phyloP scores from a whole-genome alignment of 495 filamentous ascomycete species.

The Mytilinidion resinicola region DNA sequence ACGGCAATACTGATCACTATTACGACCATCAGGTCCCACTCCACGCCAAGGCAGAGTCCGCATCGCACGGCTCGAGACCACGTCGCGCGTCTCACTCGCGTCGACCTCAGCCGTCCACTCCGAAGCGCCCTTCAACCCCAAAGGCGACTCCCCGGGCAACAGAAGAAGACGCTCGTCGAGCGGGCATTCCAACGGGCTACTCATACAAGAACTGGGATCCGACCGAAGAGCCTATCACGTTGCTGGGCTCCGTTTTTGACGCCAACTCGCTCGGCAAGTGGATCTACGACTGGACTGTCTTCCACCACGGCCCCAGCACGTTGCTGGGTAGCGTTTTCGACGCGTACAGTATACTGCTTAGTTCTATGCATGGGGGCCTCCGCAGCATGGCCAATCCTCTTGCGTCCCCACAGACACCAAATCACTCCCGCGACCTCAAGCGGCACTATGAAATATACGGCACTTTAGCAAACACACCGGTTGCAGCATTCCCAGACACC shows the following conservation, averaged over 20 bases:
- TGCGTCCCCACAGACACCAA: no score
- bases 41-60: constrained; percentile 29
- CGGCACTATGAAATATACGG: no score
- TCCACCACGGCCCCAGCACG: constrained; percentile 74
- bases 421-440: no score
- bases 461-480: no score
- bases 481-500: no score
- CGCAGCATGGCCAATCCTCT: no score
- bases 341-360: no score
- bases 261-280: constrained; percentile 96
- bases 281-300: constrained; percentile 99
- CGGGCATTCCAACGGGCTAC: constrained; percentile 83
- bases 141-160: constrained; percentile 61
- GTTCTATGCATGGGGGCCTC: no score
- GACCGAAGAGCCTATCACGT: constrained; percentile 81
- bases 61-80: constrained; percentile 20
- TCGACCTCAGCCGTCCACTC: constrained; percentile 19
- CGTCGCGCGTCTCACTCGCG: constrained; percentile 35
- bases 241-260: constrained; percentile 93
- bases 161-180: constrained; percentile 71
- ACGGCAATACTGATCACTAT: constrained; percentile 33
- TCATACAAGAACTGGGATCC: constrained; percentile 99
- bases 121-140: constrained; percentile 24
- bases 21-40: constrained; percentile 37
- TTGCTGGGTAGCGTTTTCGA: no score